Percentiles rank a stretch among this genome's conserved stretches.
phyloP scores from a whole-genome alignment of 192 early-diverging fungal species.

The Spizellomyces sp. region DNA sequence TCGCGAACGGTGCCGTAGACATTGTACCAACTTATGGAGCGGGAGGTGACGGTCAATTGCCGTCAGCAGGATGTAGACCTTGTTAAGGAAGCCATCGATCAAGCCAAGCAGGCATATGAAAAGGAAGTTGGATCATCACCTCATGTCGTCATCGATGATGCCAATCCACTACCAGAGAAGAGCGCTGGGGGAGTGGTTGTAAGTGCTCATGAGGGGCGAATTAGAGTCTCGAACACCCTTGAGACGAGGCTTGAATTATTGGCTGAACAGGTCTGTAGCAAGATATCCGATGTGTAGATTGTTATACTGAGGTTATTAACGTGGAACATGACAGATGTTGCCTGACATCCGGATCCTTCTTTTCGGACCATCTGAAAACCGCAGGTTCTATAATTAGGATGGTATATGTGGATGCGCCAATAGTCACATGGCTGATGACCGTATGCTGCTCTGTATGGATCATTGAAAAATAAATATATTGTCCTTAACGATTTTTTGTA shows the following conservation, averaged over 20 bases:
- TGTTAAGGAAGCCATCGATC: constrained; percentile 60
- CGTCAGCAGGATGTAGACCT: constrained; percentile 70
- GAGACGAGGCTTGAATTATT: constrained; percentile 85
- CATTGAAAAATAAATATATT: neutral
- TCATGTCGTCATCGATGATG: constrained; percentile 56
- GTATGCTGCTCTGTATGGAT: neutral
- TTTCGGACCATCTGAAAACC: constrained; percentile 88
- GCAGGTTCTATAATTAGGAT: constrained; percentile 86
- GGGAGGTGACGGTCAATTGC: constrained; percentile 66
- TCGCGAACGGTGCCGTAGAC: constrained; percentile 46
- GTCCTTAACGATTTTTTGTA: no score
- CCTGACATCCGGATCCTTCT: constrained; percentile 88
- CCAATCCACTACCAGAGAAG: constrained; percentile 68
- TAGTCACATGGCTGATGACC: neutral
- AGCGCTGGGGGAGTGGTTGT: constrained; percentile 91
- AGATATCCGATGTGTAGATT: neutral
- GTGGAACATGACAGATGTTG: constrained; percentile 69
- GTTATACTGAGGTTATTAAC: neutral
- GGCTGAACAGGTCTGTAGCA: constrained; percentile 51
- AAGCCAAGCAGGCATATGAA: constrained; percentile 56
- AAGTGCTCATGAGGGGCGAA: constrained; percentile 72
- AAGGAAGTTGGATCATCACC: constrained; percentile 53
- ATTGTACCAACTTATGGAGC: constrained; percentile 86
- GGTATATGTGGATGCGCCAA: neutral
- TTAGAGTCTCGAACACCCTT: constrained; percentile 87